Conservation (phyloP, 2,329 filamentous ascomycete species). For the Catunica adiposa region DNA sequence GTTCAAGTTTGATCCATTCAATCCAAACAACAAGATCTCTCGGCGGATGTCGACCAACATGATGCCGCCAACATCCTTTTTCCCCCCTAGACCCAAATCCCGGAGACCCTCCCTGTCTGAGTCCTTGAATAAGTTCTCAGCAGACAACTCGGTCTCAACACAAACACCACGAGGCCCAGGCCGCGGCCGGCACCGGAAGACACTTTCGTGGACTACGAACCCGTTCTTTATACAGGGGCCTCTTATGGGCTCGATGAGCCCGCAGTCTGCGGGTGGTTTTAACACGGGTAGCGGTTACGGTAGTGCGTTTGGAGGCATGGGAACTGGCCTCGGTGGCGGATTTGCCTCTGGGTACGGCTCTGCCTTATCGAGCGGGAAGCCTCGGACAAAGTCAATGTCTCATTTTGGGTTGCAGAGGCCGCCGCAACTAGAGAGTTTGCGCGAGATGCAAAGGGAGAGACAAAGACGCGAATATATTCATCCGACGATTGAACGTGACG, state of each 20-base stretch:
- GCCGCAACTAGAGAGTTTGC: not conserved
- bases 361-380: not conserved
- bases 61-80: not conserved
- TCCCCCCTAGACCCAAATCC: not conserved
- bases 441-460: not conserved
- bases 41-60: conserved; percentile 1
- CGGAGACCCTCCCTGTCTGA: not conserved
- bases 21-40: not conserved
- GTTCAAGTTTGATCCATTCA: conserved; percentile 4
- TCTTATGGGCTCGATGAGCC: conserved; percentile 6
- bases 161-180: not conserved
- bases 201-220: conserved; percentile 7
- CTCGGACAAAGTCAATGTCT: conserved; percentile 4
- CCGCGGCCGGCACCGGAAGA: not conserved
- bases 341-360: not conserved
- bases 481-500: conserved; percentile 9
- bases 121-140: not conserved
- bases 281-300: not conserved
- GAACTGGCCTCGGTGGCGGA: not conserved
- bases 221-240: conserved; percentile 13
- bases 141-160: not conserved
- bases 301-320: not conserved
- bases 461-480: not conserved
- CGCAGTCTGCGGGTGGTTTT: not conserved
- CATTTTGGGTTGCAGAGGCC: conserved; percentile 7